Evolutionary conservation across 257 asterid species (phyloP).

Genomic region (Paulownia fortunei): DNA sequence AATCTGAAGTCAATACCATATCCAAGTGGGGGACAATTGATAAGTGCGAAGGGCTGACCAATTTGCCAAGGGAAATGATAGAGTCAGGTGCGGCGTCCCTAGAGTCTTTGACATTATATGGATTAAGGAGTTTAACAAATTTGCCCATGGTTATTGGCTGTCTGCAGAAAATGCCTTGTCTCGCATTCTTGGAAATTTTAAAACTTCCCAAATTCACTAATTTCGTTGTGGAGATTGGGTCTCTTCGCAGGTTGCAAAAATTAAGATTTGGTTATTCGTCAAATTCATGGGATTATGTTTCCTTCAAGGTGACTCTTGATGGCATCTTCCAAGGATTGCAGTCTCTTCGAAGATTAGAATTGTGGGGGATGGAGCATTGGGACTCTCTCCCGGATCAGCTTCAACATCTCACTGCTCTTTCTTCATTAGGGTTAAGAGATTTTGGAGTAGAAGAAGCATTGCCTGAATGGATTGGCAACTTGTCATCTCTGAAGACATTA

Average conservation of each 20-base stretch:
- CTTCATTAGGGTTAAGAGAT: accelerated
- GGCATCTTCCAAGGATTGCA: not conserved
- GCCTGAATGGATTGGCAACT: constrained; percentile 34
- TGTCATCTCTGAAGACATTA: constrained; percentile 11
- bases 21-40: not conserved
- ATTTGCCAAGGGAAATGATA: constrained; percentile 23
- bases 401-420: constrained; percentile 20
- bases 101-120: not conserved
- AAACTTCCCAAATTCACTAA: not conserved
- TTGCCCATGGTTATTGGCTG: not conserved
- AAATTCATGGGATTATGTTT: not conserved
- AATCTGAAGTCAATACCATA: constrained; percentile 14
- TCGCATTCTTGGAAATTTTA: not conserved
- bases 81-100: constrained; percentile 8
- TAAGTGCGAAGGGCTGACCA: constrained; percentile 11
- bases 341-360: not conserved
- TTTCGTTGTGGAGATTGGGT: not conserved
- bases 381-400: constrained; percentile 27
- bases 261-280: not conserved
- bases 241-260: not conserved
- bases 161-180: no score
- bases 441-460: constrained; percentile 31
- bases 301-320: not conserved
- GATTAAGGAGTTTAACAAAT: not conserved
- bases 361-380: not conserved